Base-by-base conservation (phyloP, 2,329 filamentous ascomycete genomes). In the Cryphonectria carpinicola region DNA sequence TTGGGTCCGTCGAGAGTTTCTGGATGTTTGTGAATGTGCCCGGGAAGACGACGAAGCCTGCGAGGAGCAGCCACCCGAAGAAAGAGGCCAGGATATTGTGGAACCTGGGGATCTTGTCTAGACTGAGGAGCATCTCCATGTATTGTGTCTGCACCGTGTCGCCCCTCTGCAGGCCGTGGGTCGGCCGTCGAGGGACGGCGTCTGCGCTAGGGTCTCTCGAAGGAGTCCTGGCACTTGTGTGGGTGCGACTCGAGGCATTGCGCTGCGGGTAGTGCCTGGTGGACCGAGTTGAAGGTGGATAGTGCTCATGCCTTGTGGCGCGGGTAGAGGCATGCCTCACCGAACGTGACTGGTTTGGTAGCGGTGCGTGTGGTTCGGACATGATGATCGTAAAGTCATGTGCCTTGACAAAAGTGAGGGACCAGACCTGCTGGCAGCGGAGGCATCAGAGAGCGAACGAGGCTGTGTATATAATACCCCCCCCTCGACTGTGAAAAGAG, bases 1-100 rank as follows among this genome's bases (percentile, higher is more conserved):
- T 58, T 4, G 70, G 64, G n/a, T 70, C 46, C 0, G 65, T 56
- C 39, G 67, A 56, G 10, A 70, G 67, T 8, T 70, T 39, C 49
- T 69, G 35, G 46, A 71, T 77, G 37, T 79, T 82, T 61, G 83
- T 86, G 75, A 87, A 88, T 0, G 84, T 86, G 3, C 83, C 85
- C 0, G 85, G 85, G 54, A 87, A 82, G 63, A 88, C 81, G 19
- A 88, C 79, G 78, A 87, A 88, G 39, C 86, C 85, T 0, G 83
- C 84, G 1, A 88, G 81, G 2, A 88, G 80, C 49, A 86, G 78
- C 84, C 83, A 88, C 8, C 81, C 79, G 70, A 80, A 84, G 32
- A 81, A 74, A 11, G 80, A 78, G 66, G 82, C 82, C 28, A 84
- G 77, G 37, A 67, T 58, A 76, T 84, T 87, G 78, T 86, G 83